Conservation (phyloP, 2,329 filamentous ascomycete genomes). For the Hymenoscyphus albidus region DNA sequence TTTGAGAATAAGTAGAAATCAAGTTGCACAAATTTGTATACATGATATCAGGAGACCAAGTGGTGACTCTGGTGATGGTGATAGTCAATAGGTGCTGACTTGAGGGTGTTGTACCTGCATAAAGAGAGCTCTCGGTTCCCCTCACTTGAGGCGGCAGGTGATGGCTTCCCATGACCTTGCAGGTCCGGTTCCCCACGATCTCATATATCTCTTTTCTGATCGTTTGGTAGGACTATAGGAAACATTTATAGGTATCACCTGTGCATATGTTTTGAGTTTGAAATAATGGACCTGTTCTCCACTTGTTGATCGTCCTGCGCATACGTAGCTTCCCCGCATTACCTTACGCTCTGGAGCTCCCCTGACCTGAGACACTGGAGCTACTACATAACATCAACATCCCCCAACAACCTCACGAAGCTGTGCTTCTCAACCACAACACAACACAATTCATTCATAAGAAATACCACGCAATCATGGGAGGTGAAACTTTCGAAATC, state of each 20-base stretch:
- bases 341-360: not conserved
- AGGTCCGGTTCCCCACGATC: not conserved
- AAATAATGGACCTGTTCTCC: not conserved
- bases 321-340: conserved; percentile 3
- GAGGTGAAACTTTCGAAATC: conserved; percentile 32
- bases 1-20: not conserved
- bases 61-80: not conserved
- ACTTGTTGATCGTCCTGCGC: not conserved
- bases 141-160: conserved; percentile 1
- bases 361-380: not conserved
- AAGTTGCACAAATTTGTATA: not conserved
- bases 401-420: not conserved
- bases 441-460: conserved; percentile 16
- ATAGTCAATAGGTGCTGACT: not conserved
- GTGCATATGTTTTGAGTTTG: not conserved
- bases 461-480: conserved; percentile 31
- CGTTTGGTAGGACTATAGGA: not conserved
- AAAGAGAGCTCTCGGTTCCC: not conserved
- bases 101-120: conserved; percentile 5
- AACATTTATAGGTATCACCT: too few species aligned
- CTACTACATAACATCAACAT: not conserved
- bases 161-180: not conserved
- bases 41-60: not conserved
- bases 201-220: not conserved
- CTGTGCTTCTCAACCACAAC: conserved; percentile 12